Evolutionary conservation across 148 eudicot species (phyloP).

Genomic region (Amaranthus cruentus): DNA sequence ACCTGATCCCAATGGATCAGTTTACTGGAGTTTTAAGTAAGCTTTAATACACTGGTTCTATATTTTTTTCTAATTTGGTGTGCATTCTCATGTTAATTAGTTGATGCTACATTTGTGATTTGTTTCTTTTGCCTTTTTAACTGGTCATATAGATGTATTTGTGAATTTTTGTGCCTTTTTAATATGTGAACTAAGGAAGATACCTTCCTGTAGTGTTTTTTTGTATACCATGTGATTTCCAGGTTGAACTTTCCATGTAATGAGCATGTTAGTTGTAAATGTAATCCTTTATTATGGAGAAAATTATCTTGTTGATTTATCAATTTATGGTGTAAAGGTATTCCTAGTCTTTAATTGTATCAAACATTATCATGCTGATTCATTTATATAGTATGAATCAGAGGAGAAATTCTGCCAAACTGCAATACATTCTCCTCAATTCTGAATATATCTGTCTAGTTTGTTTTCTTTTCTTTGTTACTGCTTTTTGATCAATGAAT

Average conservation of each 20-base stretch:
- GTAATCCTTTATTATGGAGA: neutral
- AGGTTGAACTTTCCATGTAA: neutral
- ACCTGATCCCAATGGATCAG: slow-evolving; percentile 77
- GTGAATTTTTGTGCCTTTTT: too few relatives aligned
- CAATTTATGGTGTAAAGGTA: too few relatives aligned
- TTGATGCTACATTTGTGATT: neutral
- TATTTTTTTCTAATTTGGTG: neutral
- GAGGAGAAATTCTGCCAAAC: neutral
- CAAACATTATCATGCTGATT: neutral
- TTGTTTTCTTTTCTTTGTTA: neutral
- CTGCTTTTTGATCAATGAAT: neutral
- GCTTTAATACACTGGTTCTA: slow-evolving; percentile 15
- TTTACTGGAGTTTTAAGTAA: slow-evolving; percentile 87
- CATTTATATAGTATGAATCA: neutral
- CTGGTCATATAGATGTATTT: too few relatives aligned
- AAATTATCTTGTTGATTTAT: too few relatives aligned
- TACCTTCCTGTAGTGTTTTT: neutral
- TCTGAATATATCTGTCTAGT: neutral
- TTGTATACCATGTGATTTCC: neutral
- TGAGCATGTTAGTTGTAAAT: neutral
- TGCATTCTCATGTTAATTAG: neutral
- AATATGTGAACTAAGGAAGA: too few relatives aligned
- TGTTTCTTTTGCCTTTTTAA: neutral
- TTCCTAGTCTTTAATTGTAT: too few relatives aligned
- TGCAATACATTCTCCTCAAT: neutral